Conservation (phyloP, 768 basidiomycete species). For the Suillus alpinus region DNA sequence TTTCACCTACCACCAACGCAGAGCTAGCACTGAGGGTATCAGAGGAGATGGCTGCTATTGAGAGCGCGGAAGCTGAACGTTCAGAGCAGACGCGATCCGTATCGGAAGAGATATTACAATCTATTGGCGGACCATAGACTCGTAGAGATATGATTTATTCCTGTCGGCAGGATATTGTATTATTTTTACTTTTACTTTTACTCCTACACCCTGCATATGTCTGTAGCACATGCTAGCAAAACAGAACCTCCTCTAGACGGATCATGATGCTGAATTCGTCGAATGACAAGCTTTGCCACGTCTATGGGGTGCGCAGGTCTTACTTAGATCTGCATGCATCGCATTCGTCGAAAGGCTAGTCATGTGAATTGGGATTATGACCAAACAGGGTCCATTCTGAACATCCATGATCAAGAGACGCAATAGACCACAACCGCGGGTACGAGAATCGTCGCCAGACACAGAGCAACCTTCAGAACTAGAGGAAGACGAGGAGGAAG, state of each 20-base stretch:
- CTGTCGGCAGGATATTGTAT: conserved; percentile 9
- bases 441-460: conserved; percentile 47
- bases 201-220: background rate
- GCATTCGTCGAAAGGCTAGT: background rate
- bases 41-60: conserved; percentile 9
- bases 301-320: background rate
- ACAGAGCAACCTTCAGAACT: conserved; percentile 5
- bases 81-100: conserved; percentile 10
- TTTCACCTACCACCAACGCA: conserved; percentile 32
- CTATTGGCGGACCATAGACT: conserved; percentile 12
- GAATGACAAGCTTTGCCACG: background rate
- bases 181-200: conserved; percentile 1
- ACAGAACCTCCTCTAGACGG: background rate
- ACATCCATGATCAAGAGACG: conserved; percentile 71
- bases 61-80: conserved; percentile 3
- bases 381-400: background rate
- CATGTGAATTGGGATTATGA: background rate
- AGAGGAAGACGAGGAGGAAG: conserved; percentile 36
- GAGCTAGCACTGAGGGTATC: conserved; percentile 1
- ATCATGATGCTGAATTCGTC: conserved; percentile 7
- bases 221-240: conserved; percentile 3
- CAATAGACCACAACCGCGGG: conserved; percentile 56
- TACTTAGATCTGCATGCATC: background rate
- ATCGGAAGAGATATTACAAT: conserved; percentile 16
- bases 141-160: conserved; percentile 6